Evolutionary conservation across 2,329 filamentous ascomycete genomes (phyloP).

Genomic region (Gyromitra esculenta): DNA sequence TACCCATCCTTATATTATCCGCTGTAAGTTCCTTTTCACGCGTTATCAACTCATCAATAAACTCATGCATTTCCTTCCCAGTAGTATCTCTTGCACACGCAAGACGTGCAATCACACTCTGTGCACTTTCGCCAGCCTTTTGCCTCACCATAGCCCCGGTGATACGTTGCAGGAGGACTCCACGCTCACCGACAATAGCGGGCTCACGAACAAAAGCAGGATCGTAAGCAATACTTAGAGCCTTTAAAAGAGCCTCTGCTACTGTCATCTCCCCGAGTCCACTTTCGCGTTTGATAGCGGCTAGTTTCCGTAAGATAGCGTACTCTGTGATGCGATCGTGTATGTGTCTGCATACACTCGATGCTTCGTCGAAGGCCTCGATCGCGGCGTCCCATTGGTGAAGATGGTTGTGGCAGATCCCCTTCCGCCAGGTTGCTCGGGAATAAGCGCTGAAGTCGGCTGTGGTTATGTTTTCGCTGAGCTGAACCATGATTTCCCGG

Average conservation of each 20-base stretch:
- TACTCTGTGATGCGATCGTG: conserved; percentile 33
- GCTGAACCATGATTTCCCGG: conserved; percentile 17
- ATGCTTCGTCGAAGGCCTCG: conserved; percentile 26
- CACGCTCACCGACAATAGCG: conserved; percentile 19
- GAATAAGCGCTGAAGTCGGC: conserved; percentile 16
- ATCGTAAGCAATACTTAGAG: conserved; percentile 30
- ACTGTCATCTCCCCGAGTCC: conserved; percentile 33
- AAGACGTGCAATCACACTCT: conserved; percentile 32
- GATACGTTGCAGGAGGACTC: conserved; percentile 28
- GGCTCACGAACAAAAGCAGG: conserved; percentile 4
- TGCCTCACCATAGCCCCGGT: conserved; percentile 1
- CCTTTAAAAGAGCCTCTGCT: conserved; percentile 35
- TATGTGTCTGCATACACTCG: conserved; percentile 14
- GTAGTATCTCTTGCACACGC: conserved; percentile 22
- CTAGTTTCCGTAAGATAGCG: conserved; percentile 36
- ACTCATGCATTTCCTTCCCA: conserved; percentile 36
- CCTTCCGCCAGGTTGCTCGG: conserved; percentile 22
- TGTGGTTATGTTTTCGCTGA: conserved; percentile 14
- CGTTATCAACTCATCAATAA: conserved; percentile 34
- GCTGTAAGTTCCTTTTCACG: conserved; percentile 27
- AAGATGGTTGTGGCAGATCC: conserved; percentile 24
- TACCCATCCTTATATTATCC: conserved; percentile 10
- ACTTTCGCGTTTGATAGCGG: conserved; percentile 34
- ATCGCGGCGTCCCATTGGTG: conserved; percentile 29
- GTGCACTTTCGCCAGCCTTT: conserved; percentile 35